Base-by-base conservation (phyloP, 75 land plant genomes). In the Cupressus sempervirens region DNA sequence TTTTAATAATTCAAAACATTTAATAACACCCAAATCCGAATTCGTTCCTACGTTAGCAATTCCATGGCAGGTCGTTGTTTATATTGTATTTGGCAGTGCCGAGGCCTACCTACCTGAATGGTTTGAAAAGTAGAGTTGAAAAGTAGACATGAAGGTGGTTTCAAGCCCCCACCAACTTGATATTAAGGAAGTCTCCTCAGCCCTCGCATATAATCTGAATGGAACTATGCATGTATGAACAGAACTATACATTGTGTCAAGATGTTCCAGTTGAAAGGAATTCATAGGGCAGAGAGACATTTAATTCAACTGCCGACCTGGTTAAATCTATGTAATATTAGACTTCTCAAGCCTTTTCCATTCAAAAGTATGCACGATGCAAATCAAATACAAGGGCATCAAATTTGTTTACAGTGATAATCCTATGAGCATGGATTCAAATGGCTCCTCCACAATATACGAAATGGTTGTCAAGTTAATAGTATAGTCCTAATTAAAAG, bases 361-460 rank as follows among this genome's bases (percentile, higher is more conserved):
- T 76, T 76, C 10, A 10, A 40, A 79, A 23, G 32, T 30, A 45
- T 3, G 26, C 48, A 14, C 32, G 15, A 45, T 3, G 26, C 48
- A n/a, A n/a, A 14, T 72, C 35, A 50, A 43, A 45, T 79, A 48
- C 81, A 79, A 79, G n/a, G n/a, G n/a, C n/a, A n/a, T n/a, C n/a
- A n/a, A n/a, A n/a, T n/a, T n/a, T n/a, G n/a, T n/a, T n/a, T n/a
- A n/a, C n/a, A n/a, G n/a, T n/a, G n/a, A n/a, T n/a, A n/a, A n/a
- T n/a, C n/a, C n/a, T n/a, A n/a, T n/a, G n/a, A n/a, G n/a, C n/a
- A n/a, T n/a, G n/a, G n/a, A n/a, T n/a, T n/a, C n/a, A n/a, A n/a
- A n/a, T n/a, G n/a, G n/a, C n/a, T n/a, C n/a, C n/a, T n/a, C n/a
- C n/a, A n/a, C n/a, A n/a, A n/a, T n/a, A n/a, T n/a, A n/a, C n/a